Percentiles rank a stretch among this genome's conserved stretches.
phyloP scores from a whole-genome alignment of 768 basidiomycete species.

The Naganishia onofrii region DNA sequence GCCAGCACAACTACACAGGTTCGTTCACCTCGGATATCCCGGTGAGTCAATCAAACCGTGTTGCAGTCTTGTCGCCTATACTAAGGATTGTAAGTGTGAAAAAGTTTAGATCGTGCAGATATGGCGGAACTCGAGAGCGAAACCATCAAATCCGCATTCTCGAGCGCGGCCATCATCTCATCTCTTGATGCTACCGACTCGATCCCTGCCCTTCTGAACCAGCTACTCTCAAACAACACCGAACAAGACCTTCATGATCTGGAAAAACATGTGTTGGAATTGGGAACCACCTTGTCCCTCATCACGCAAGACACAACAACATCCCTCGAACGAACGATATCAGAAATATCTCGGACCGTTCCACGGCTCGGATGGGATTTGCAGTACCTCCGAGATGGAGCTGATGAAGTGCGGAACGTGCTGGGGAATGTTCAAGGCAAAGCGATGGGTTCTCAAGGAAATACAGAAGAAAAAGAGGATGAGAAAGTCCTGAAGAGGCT shows the following conservation, averaged over 20 bases:
- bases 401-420: constrained; percentile 68
- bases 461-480: constrained; percentile 54
- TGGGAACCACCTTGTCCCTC: constrained; percentile 4
- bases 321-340: constrained; percentile 80
- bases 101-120: neutral
- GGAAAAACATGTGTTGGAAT: neutral
- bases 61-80: neutral
- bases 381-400: constrained; percentile 93
- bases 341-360: constrained; percentile 85
- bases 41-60: neutral
- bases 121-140: constrained; percentile 9
- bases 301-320: constrained; percentile 81
- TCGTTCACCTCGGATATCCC: too few relatives aligned
- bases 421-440: constrained; percentile 64
- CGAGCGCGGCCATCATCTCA: constrained; percentile 11
- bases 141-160: neutral
- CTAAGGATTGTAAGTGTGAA: neutral
- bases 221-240: neutral
- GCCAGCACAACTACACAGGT: constrained; percentile 2
- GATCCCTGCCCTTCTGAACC: constrained; percentile 16
- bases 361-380: constrained; percentile 91
- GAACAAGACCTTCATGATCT: constrained; percentile 10
- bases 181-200: constrained; percentile 3
- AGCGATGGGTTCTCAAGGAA: constrained; percentile 45
- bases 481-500: constrained; percentile 69